Base-by-base conservation (phyloP, 768 basidiomycete genomes). In the Suillus variegatus region DNA sequence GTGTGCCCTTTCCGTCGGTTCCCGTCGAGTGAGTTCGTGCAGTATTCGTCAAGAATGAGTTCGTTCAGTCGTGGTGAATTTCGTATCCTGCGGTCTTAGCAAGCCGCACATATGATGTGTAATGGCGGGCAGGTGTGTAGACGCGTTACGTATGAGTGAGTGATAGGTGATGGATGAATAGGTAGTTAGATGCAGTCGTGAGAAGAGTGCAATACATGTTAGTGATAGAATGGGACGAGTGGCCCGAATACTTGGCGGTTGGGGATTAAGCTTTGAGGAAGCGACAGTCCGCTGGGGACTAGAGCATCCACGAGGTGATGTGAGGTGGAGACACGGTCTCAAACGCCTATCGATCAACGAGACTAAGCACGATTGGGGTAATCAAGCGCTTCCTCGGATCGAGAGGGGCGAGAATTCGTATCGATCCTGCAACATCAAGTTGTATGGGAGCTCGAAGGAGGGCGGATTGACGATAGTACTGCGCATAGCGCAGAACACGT, bases 321-420 rank as follows among this genome's bases (percentile, higher is more conserved):
- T 70, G 72, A 71, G 68, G 72, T 70, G 69, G 49, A 70, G 70
- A 73, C 70, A 66, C 71, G 71, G 67, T 73, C 70, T 74, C 72
- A 71, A 72, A 44, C 44, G 63, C 60, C 77, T 73, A 83, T 82
- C 80, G 79, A 83, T 83, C 82, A 76, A 81, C 82, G 76, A 82
- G 78, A 77, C 68, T 60, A 60, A 55, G 62, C 70, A 73, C 76
- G 78, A 71, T 66, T 65, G 72, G 71, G 68, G 67, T 65, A 71
- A 74, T 68, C 70, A 66, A 64, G 67, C 71, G 56, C 63, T 67
- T 68, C 25, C 76, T 78, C 79, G 74, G 81, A 81, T 74, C 69
- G 72, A 71, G 67, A 62, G 65, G 65, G 67, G 67, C 69, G 68
- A 64, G 66, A 68, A 68, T 72, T 75, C 65, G 65, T 60, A 72